Evolutionary conservation across 176 grass and related monocot species (phyloP), one percentile per base, ranked within the genome.

Genomic region (Eragrostis nindensis): DNA sequence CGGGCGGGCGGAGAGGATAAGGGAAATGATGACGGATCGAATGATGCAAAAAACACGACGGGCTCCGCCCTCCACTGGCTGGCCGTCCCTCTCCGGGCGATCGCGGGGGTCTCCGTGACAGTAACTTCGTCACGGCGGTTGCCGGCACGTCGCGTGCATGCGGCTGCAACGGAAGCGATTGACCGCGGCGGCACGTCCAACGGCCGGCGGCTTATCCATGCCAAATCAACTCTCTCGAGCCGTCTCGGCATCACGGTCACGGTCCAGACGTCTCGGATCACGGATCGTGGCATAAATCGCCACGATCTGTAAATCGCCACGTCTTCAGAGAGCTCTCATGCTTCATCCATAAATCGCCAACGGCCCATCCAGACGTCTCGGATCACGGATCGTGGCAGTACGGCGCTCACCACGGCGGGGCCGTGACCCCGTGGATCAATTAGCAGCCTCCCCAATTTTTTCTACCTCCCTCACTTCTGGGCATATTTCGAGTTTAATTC

Each of bases 81-180:
- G 67, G 48, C 61, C 69, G 76, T 86, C 77, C 2, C 62, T 12
- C n/a, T 81, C 62, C 62, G 0, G 0, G 18, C 76, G 61, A 67
- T 67, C 41, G 11, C 27, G 42, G n/a, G 62, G 24, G 62, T 75
- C 70, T 86, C 62, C 60, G 12, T 80, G 84, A 80, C 77, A 64
- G 77, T 59, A 66, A 80, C 77, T 5, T 11, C n/a, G 19, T 48
- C 27, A 22, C 18, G 60, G 60, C 42, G 55, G 55, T 77, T 45
- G 25, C 56, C 60, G 56, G 71, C 18, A 63, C 11, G 38, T 22
- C 21, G 50, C 66, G 12, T 68, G 62, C 8, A 18, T 21, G 42
- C 59, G 11, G 9, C 56, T 4, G 7, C 55, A 10, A 25, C 63
- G 38, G 68, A 29, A 39, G 66, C 22, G 73, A 77, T 40, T 26